A percentile compares a stretch with the other conserved stretches of the same genome.
These are phyloP conservation scores for Veloboletus limbatus DNA, from an alignment of 1,284 basidiomycete genomes.

Conservation along the genomic window DNA sequence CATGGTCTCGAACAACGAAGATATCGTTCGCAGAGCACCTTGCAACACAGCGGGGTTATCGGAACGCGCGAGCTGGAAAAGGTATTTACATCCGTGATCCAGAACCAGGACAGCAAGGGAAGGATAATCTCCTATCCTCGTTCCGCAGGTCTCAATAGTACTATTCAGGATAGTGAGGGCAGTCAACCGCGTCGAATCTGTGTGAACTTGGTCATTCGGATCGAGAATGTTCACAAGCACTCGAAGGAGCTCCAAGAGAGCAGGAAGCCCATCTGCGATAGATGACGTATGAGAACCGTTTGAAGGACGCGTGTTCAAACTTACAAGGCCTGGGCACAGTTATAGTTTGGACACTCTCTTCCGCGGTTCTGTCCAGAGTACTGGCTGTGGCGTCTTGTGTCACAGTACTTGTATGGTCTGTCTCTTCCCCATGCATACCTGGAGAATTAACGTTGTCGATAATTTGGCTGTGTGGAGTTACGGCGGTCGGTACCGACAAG, in stretches of 20 bases:
- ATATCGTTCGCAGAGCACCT: conserved; percentile 80
- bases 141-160: conserved; percentile 86
- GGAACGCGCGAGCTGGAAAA: conserved; percentile 92
- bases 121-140: conserved; percentile 70
- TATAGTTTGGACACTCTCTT: conserved; percentile 10
- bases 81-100: conserved; percentile 92
- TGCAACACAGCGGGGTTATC: conserved; percentile 83
- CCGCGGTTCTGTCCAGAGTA: conserved; percentile 4
- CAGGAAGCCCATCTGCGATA: conserved; percentile 79
- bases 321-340: conserved; percentile 24
- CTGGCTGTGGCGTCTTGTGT: neutral
- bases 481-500: conserved; percentile 47
- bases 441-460: conserved; percentile 2
- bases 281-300: conserved; percentile 4
- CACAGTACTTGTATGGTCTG: neutral
- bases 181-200: conserved; percentile 92
- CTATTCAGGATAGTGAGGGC: conserved; percentile 87
- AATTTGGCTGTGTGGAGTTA: conserved; percentile 4
- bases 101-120: conserved; percentile 72
- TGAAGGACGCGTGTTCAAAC: conserved; percentile 5
- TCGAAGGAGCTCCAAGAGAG: conserved; percentile 89
- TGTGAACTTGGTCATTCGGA: conserved; percentile 92
- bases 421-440: conserved; percentile 12
- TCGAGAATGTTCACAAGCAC: conserved; percentile 95
- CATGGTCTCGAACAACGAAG: conserved; percentile 88